Conservation (phyloP, 257 asterid species). For the Jacaranda mimosifolia region DNA sequence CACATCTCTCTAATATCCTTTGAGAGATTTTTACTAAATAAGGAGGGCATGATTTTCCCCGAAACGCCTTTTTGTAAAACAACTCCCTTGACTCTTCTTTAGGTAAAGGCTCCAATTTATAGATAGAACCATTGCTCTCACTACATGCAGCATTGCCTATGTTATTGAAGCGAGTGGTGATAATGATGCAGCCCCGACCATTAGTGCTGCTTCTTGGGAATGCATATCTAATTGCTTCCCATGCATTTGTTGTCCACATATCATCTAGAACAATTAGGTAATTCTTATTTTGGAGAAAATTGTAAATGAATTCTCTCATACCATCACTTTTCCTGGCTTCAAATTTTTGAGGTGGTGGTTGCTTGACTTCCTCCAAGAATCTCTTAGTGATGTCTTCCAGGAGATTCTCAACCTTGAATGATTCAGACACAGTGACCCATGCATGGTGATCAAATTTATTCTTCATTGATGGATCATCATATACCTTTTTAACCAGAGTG, state of each 20-base stretch:
- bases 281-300: conserved; percentile 15
- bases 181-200: background rate
- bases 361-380: background rate
- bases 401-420: conserved; percentile 21
- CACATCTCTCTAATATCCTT: background rate
- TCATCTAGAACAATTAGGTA: conserved; percentile 40
- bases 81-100: background rate
- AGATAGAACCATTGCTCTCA: conserved; percentile 14
- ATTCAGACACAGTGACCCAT: conserved; percentile 39
- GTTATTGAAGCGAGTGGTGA: background rate
- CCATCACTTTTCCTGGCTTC: background rate
- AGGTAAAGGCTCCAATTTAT: conserved; percentile 26
- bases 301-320: background rate
- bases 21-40: background rate
- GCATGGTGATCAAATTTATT: conserved; percentile 22
- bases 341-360: conserved; percentile 9
- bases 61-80: conserved; percentile 35
- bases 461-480: background rate
- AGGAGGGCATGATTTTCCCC: conserved; percentile 21
- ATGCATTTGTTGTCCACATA: background rate
- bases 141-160: background rate
- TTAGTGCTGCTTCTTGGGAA: background rate
- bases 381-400: conserved; percentile 1
- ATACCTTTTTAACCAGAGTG: conserved; percentile 39
- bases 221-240: conserved; percentile 5